These are phyloP conservation scores for Hymenoscyphus salicellus DNA, from an alignment of 2,329 filamentous ascomycete genomes.

Conservation along the genomic window DNA sequence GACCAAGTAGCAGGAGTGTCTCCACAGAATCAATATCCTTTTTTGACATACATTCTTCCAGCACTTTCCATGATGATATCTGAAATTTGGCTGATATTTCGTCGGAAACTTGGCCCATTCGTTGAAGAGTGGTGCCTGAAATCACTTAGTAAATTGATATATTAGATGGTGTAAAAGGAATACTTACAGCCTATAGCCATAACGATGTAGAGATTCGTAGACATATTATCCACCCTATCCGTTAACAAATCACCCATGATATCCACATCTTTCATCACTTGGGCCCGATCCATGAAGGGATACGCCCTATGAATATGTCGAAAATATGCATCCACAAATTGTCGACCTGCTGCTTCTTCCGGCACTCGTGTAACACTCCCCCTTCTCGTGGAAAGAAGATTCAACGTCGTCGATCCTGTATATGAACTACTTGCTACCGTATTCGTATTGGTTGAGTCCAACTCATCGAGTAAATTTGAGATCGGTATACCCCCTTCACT, in stretches of 20 bases:
- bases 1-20: constrained; percentile 1
- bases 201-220: not conserved
- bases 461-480: not conserved
- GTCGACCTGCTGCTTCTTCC: constrained; percentile 1
- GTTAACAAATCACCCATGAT: not conserved
- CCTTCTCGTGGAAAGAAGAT: not conserved
- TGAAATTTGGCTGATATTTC: not conserved
- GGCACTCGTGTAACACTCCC: not conserved
- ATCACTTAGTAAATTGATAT: not conserved
- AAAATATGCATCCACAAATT: constrained; percentile 5
- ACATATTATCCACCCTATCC: not conserved
- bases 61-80: not conserved
- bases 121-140: constrained; percentile 1
- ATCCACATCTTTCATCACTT: not conserved
- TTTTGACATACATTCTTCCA: constrained; percentile 1
- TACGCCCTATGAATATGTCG: constrained; percentile 6
- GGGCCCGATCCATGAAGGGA: not conserved
- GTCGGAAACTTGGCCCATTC: not conserved
- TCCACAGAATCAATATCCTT: not conserved
- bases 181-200: constrained; percentile 4
- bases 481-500: not conserved
- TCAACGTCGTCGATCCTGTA: not conserved
- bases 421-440: not conserved
- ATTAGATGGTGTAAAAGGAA: not conserved
- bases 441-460: not conserved